Percentiles rank a stretch among this genome's conserved stretches.
These are phyloP conservation scores for Maudiozyma barnettii DNA, from an alignment of 805 yeast species.

Conservation along the genomic window DNA sequence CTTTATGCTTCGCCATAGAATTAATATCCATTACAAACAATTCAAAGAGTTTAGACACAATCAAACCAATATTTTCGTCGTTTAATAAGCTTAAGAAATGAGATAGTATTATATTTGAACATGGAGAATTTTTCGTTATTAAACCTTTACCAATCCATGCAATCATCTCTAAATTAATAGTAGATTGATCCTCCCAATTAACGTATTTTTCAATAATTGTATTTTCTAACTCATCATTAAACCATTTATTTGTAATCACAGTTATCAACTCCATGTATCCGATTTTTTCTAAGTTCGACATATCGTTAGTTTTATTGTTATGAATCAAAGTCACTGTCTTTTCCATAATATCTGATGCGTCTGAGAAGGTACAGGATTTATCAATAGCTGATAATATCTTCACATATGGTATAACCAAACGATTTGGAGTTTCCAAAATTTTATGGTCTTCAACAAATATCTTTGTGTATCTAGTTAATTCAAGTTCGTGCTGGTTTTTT, in stretches of 20 bases:
- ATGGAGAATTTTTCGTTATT: conserved; percentile 44
- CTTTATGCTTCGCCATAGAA: conserved; percentile 41
- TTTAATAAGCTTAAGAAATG: conserved; percentile 31
- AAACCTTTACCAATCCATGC: conserved; percentile 71
- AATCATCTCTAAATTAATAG: conserved; percentile 40
- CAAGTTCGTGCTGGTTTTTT: conserved; percentile 33
- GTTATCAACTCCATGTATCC: conserved; percentile 24
- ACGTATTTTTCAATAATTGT: conserved; percentile 6
- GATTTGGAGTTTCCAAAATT: conserved; percentile 15
- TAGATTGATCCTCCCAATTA: conserved; percentile 10
- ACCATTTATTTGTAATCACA: conserved; percentile 25
- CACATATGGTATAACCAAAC: conserved; percentile 32
- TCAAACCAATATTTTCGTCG: conserved; percentile 26
- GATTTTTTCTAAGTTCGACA: conserved; percentile 12
- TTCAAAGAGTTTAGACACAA: conserved; percentile 48
- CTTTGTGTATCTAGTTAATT: conserved; percentile 32
- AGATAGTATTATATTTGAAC: conserved; percentile 29
- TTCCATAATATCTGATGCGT: conserved; percentile 7
- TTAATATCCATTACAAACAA: conserved; percentile 60
- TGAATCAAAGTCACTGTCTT: not conserved
- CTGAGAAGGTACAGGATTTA: conserved; percentile 26
- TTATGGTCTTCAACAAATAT: conserved; percentile 29
- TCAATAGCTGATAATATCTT: conserved; percentile 47
- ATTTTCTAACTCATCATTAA: conserved; percentile 8
- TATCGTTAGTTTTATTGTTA: not conserved